Evolutionary conservation across 2,329 filamentous ascomycete species (phyloP), one percentile per base, ranked within the genome.

Genomic region (Colletotrichum tabaci): DNA sequence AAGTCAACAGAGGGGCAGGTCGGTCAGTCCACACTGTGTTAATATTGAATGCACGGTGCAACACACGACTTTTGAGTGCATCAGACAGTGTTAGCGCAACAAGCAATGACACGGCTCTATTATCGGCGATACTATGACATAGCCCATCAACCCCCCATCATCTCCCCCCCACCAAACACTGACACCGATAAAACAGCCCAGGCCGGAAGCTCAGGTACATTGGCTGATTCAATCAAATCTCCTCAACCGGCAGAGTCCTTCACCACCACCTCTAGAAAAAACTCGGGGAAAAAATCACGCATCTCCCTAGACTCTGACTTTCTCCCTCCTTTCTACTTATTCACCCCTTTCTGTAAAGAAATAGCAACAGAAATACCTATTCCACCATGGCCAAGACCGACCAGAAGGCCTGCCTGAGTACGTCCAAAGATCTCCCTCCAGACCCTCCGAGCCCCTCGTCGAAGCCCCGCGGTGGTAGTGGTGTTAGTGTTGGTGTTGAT

Each of bases 381-480:
- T 63, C 55, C 80, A 82, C 77, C 77, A 88, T 87, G 85, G 83
- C 86, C 80, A 85, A 85, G 78, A 85, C 87, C 78, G 86, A 87
- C 74, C 88, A 90, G 66, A 90, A 90, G 81, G 88, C 88, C 78
- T 90, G 88, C 82, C 86, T 90, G 80, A 90, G 87, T 89, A 89
- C 81, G 87, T 88, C 81, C 74, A 72, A 73, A 67, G 47, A 74
- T 78, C 78, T 76, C 75, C 75, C 75, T 79, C 78, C 73, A 76
- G 76, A 78, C 76, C 77, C 76, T 76, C 74, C 76, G 46, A 56
- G 50, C 57, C 63, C 73, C 63, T 61, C 67, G 49, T 66, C 64
- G 64, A 63, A 67, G 55, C 66, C 70, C 72, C 66, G 70, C 72
- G 66, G 52, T 58, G 49, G 8, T 60, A 38, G 58, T 49, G 60